Evolutionary conservation across 352 stramenopile genomes (phyloP), one percentile per base, ranked within the genome.

Genomic region (Pythium biforme): DNA sequence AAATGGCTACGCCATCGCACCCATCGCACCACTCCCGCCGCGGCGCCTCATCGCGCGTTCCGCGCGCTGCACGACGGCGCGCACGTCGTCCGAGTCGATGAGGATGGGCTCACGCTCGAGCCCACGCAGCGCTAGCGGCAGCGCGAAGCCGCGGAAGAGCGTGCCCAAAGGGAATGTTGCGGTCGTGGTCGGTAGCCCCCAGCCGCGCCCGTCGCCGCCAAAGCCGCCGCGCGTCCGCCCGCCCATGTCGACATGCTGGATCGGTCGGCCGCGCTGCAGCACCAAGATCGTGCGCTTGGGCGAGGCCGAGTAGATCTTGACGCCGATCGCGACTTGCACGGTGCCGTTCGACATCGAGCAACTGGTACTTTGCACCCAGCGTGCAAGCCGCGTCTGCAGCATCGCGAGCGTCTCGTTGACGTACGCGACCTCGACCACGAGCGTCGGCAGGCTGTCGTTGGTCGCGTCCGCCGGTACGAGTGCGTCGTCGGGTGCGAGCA

Each of bases 351-450:
- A 10, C 29, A 34, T 34, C 31, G 31, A 11, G n/a, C n/a, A n/a
- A n/a, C n/a, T n/a, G n/a, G n/a, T n/a, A n/a, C n/a, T n/a, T 11
- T 53, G 26, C 19, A 55, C 33, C 55, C 55, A 62, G 9, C 25
- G 31, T 10, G 45, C 25, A 23, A 62, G 45, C 11, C 55, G 45
- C 20, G 5, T 19, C 22, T 62, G 45, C 2, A 62, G 29, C 9
- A 49, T 27, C 17, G 29, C 47, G 10, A 50, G 39, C 37, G 57
- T 31, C 34, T 64, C 57, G 48, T 64, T 64, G 19, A 39, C n/a
- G 37, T 46, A 64, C 37, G 57, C 57, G 37, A 55, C 19, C 31
- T 64, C 57, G 23, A 64, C 48, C 22, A 64, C 57, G 37, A 64
- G 57, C 20, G 57, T 57, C 11, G 57, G 57, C 20, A 53, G 19